Conservation (phyloP, 371 early-diverging fungal genomes). For the Apophysomyces variabilis region DNA sequence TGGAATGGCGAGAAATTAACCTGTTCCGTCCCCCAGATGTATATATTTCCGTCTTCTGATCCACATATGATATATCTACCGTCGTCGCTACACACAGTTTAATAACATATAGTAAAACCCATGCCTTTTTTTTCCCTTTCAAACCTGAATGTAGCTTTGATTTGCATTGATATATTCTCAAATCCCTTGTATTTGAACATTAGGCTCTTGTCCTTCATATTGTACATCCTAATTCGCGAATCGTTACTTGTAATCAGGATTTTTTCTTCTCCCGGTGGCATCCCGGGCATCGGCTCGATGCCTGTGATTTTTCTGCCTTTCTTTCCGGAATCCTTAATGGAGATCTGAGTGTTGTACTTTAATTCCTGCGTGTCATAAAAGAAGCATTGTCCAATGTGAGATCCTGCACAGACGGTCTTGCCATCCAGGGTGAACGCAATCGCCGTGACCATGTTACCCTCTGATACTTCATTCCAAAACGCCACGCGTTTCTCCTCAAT, state of each 20-base stretch:
- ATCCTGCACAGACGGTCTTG: constrained; percentile 72
- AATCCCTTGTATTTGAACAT: constrained; percentile 79
- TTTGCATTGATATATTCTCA: constrained; percentile 68
- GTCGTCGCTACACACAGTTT: constrained; percentile 57
- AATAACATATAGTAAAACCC: neutral
- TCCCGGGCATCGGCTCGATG: constrained; percentile 63
- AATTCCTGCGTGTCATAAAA: constrained; percentile 81
- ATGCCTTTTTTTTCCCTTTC: neutral
- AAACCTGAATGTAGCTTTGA: constrained; percentile 73
- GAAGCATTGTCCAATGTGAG: constrained; percentile 74
- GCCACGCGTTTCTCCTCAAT: constrained; percentile 77
- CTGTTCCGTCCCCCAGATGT: constrained; percentile 74
- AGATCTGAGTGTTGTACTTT: constrained; percentile 78
- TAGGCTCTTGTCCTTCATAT: constrained; percentile 74
- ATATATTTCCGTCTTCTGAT: constrained; percentile 78
- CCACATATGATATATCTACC: constrained; percentile 81
- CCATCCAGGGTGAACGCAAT: constrained; percentile 79
- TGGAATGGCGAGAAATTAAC: constrained; percentile 43
- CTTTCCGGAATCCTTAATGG: constrained; percentile 61
- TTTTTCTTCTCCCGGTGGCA: constrained; percentile 54
- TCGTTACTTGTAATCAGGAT: constrained; percentile 83
- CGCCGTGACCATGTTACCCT: constrained; percentile 74
- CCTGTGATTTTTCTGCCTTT: constrained; percentile 77
- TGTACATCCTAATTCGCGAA: constrained; percentile 77
- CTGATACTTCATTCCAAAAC: constrained; percentile 74